These are phyloP conservation scores for Candolleomyces eurysporus DNA, from an alignment of 768 basidiomycete genomes.

Conservation along the genomic window DNA sequence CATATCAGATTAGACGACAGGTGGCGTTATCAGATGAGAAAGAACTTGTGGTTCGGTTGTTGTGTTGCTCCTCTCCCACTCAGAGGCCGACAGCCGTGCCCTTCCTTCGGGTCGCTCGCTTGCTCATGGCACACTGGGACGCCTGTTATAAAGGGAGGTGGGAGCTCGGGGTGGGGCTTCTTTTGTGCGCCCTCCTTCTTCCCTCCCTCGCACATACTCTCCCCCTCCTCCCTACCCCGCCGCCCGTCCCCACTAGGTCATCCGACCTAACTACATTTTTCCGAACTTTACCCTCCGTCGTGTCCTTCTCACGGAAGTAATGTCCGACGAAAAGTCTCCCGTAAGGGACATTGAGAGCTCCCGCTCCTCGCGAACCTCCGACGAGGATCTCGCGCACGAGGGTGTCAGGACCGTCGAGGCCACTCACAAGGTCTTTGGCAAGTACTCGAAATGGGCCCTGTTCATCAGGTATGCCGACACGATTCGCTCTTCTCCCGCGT, in stretches of 20 bases:
- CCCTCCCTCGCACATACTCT: background rate
- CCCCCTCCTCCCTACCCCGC: background rate
- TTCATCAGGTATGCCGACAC: slow-evolving; percentile 49
- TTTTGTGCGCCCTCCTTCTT: background rate
- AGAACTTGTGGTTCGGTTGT: no score
- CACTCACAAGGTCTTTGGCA: slow-evolving; percentile 49
- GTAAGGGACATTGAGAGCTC: slow-evolving; percentile 15
- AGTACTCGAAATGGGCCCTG: slow-evolving; percentile 55
- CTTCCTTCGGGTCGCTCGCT: background rate
- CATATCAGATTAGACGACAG: no score
- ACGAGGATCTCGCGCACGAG: slow-evolving; percentile 21
- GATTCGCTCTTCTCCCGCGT: background rate
- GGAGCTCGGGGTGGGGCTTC: no score
- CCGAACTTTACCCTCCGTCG: no score
- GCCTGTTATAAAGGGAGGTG: no score
- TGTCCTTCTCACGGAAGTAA: no score
- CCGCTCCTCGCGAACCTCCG: background rate
- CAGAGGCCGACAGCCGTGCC: background rate
- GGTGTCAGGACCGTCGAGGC: slow-evolving; percentile 53
- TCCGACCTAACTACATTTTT: slow-evolving; percentile 1
- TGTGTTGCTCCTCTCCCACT: background rate
- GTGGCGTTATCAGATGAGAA: no score
- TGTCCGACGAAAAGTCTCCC: slow-evolving; percentile 14
- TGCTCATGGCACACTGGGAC: background rate
- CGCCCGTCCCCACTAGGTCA: slow-evolving; percentile 5